Base-by-base conservation (phyloP, 2,329 filamentous ascomycete species). In the Calonectria pteridis region DNA sequence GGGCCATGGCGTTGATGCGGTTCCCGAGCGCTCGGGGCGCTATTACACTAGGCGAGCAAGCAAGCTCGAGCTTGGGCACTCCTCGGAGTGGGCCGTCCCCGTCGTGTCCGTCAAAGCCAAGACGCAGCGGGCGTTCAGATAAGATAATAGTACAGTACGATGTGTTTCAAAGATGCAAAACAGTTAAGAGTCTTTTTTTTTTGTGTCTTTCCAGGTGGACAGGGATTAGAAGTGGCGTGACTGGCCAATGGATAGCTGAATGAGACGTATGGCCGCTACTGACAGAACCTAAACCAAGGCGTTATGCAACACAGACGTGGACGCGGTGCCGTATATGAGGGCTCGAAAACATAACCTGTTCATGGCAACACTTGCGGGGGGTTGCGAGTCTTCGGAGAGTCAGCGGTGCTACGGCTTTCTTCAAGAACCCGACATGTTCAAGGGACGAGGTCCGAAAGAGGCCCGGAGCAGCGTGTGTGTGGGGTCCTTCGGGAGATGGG, bases 401-500 rank as follows among this genome's bases (percentile, higher is more conserved):
- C 63, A 68, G 76, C 75, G 71, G 71, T 43, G 14, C 6, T 33
- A 64, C 73, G 75, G 75, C 58, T 11, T 65, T 16, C 67, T 51
- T n/a, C 4, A 72, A 72, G 29, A 37, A 29, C 40, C 75, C 75
- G 73, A 72, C 71, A 35, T 18, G 35, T 64, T 40, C 55, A 40
- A 62, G 55, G 55, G 55, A 35, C 26, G 35, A 62, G 55, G 37
- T 62, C 74, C 23, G 51, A 67, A 13, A 16, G 26, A n/a, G 37
- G 33, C 55, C 55, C 55, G 55, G 33, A 28, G 31, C 33, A 50
- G 37, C 37, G 64, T 29, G 43, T 40, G 37, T 40, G 71, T 76
- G 72, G 76, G 53, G 71, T 20, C 68, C 49, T 76, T 79, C 78
- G 78, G 78, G 55, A 53, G 35, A 26, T 55, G 64, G 59, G 29